These are phyloP conservation scores for Mentha longifolia DNA, from an alignment of 257 asterid genomes.

Conservation along the genomic window DNA sequence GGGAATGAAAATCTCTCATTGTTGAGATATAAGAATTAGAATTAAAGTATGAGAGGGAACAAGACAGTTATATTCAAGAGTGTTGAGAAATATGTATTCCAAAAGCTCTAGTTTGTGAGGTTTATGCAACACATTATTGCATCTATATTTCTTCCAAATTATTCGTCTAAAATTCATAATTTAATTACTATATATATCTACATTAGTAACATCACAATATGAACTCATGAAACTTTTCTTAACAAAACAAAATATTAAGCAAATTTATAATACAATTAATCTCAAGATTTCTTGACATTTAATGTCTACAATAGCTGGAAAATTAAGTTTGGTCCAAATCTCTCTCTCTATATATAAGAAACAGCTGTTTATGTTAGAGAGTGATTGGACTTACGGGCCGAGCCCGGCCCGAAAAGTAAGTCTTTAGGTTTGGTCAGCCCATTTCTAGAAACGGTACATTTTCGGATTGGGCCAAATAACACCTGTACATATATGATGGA, in stretches of 20 bases:
- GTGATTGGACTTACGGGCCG: too few species aligned
- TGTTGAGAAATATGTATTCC: too few species aligned
- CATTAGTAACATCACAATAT: neutral
- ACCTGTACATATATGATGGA: neutral
- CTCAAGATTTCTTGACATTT: neutral
- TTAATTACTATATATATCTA: neutral
- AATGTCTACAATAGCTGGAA: neutral
- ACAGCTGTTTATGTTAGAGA: neutral
- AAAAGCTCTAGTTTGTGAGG: constrained; percentile 17
- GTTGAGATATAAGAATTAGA: too few species aligned
- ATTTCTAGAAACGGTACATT: too few species aligned
- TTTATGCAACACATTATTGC: neutral
- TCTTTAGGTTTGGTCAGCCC: too few species aligned
- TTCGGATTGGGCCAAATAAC: too few species aligned
- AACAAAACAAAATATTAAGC: neutral
- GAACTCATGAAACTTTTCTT: too few species aligned
- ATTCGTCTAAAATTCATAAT: neutral
- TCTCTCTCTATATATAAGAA: neutral
- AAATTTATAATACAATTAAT: too few species aligned
- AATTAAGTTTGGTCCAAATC: neutral
- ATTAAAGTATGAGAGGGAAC: too few species aligned
- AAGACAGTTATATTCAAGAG: too few species aligned
- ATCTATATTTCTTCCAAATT: neutral
- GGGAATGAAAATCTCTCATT: too few species aligned
- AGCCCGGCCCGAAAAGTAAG: too few species aligned